Evolutionary conservation across 2,329 filamentous ascomycete genomes (phyloP).

Genomic region (Byssochlamys sp.): DNA sequence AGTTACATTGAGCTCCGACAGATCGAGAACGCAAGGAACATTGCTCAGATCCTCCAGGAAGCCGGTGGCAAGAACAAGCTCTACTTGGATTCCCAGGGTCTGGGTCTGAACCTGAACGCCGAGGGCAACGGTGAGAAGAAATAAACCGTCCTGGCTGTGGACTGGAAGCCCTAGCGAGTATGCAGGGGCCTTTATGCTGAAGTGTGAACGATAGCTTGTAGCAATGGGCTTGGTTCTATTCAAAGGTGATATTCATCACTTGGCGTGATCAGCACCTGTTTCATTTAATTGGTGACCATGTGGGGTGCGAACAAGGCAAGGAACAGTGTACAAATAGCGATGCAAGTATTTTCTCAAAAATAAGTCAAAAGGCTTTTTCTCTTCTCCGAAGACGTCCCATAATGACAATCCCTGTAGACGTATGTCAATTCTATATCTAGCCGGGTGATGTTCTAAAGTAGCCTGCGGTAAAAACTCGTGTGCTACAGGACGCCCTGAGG

Average conservation of each 20-base stretch:
- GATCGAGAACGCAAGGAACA: slow-evolving; percentile 88
- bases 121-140: slow-evolving; percentile 20
- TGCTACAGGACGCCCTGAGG: too few relatives aligned
- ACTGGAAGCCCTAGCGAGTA: neutral
- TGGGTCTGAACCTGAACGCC: slow-evolving; percentile 73
- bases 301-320: neutral
- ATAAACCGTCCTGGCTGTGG: slow-evolving; percentile 13
- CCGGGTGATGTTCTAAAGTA: neutral
- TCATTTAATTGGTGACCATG: neutral
- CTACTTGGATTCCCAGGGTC: slow-evolving; percentile 79
- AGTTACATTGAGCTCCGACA: slow-evolving; percentile 94
- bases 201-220: neutral
- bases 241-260: neutral
- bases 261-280: neutral
- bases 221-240: neutral
- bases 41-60: slow-evolving; percentile 82
- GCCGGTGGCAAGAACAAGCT: slow-evolving; percentile 81
- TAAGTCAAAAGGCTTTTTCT: neutral
- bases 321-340: neutral
- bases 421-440: too few relatives aligned
- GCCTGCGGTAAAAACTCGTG: too few relatives aligned
- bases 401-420: too few relatives aligned
- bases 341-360: neutral
- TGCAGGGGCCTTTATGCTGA: neutral
- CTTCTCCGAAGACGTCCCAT: neutral